Evolutionary conservation across 2,329 filamentous ascomycete genomes (phyloP).

Genomic region (Truncatella angustata): DNA sequence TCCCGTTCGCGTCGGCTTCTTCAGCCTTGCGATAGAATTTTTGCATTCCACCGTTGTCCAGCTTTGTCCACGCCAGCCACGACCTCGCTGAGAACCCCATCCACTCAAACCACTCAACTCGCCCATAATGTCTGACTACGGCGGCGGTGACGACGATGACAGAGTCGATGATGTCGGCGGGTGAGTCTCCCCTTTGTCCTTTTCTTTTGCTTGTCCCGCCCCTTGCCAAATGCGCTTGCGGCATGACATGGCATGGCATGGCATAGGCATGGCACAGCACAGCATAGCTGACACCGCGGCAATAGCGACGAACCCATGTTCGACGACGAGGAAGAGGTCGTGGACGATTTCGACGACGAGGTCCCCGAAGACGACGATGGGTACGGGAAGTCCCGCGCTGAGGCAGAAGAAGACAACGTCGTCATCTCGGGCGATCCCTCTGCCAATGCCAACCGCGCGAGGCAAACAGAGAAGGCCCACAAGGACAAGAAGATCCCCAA

Average conservation of each 20-base stretch:
- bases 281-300: slow-evolving; percentile 31
- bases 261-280: too few relatives aligned
- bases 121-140: slow-evolving; percentile 29
- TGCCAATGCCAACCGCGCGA: slow-evolving; percentile 54
- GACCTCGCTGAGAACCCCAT: not conserved
- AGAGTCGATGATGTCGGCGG: slow-evolving; percentile 24
- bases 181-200: slow-evolving; percentile 13
- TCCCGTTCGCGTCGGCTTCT: not conserved
- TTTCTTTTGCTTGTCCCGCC: slow-evolving; percentile 11
- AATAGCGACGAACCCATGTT: slow-evolving; percentile 67
- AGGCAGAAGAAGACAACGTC: slow-evolving; percentile 58
- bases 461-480: slow-evolving; percentile 53
- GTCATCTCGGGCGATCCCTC: slow-evolving; percentile 61
- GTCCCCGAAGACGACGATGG: slow-evolving; percentile 50
- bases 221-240: too few relatives aligned
- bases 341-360: slow-evolving; percentile 56
- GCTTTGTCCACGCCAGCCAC: not conserved
- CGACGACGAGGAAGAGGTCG: slow-evolving; percentile 66
- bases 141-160: slow-evolving; percentile 26
- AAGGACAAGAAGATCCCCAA: slow-evolving; percentile 88
- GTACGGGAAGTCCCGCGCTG: slow-evolving; percentile 49
- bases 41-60: slow-evolving; percentile 7
- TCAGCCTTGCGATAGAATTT: slow-evolving; percentile 8
- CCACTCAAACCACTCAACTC: not conserved
- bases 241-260: too few relatives aligned